These are phyloP conservation scores for Pleurotus djamor DNA, from an alignment of 768 basidiomycete genomes.

Conservation along the genomic window DNA sequence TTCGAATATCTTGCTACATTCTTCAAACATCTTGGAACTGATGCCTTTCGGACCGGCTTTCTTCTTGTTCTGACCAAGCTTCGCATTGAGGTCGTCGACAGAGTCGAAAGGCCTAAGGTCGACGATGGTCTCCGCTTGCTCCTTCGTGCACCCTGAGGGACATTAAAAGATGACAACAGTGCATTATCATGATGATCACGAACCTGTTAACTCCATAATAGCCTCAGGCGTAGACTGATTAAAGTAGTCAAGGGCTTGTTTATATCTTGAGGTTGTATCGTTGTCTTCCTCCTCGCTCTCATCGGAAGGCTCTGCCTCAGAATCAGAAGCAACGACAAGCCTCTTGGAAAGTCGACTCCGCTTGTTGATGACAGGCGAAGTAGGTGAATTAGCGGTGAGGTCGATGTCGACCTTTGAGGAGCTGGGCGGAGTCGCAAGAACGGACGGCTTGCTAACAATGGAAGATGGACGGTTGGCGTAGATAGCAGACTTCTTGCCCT, in stretches of 20 bases:
- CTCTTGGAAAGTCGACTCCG: slow-evolving; percentile 57
- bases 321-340: slow-evolving; percentile 66
- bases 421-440: slow-evolving; percentile 34
- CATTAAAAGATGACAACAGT: slow-evolving; percentile 3
- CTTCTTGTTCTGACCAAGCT: slow-evolving; percentile 85
- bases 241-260: slow-evolving; percentile 64
- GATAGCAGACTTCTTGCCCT: slow-evolving; percentile 81
- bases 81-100: slow-evolving; percentile 69
- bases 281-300: slow-evolving; percentile 21
- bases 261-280: neutral
- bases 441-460: slow-evolving; percentile 39
- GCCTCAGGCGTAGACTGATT: slow-evolving; percentile 61
- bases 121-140: slow-evolving; percentile 81
- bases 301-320: slow-evolving; percentile 45
- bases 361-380: slow-evolving; percentile 34
- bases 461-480: slow-evolving; percentile 60
- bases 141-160: slow-evolving; percentile 65
- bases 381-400: slow-evolving; percentile 27
- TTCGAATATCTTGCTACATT: slow-evolving; percentile 79
- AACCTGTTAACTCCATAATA: slow-evolving; percentile 76
- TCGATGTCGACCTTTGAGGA: slow-evolving; percentile 33
- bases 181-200: slow-evolving; percentile 14
- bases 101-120: slow-evolving; percentile 78
- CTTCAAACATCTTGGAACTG: slow-evolving; percentile 88
- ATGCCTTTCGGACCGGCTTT: slow-evolving; percentile 81